Base-by-base conservation (phyloP, 2,329 filamentous ascomycete species). In the Phialocephala sp. region DNA sequence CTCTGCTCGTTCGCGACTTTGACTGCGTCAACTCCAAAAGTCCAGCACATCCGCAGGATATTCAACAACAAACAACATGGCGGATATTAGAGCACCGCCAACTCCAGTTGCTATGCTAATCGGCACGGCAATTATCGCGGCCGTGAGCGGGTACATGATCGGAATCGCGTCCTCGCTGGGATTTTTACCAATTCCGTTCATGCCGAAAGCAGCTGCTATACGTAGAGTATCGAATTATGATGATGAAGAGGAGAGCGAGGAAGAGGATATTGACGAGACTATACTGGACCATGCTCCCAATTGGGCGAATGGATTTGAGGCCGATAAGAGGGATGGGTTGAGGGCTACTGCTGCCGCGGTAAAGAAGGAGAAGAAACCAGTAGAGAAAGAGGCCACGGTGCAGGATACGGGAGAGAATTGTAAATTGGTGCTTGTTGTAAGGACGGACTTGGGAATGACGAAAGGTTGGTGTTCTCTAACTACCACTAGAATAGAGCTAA, bases 371-470 rank as follows among this genome's bases (percentile, higher is more conserved):
- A 37, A 71, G 52, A 32, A 32, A 6, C 27, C 27, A 84, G 72
- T 73, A 83, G 81, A 77, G 69, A 80, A 76, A 67, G 81, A 81
- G 74, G 79, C 80, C 73, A 71, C 63, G 50, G 69, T 72, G 43
- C 75, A 76, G 59, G 72, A 72, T 22, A 81, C 78, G 55, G 84
- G 81, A 27, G 94, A 97, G 79, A 94, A 97, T 78, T 97, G 94
- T 82, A 98, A 98, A 81, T 83, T 98, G 65, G 92, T 97, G 15
- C 82, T 99, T 39, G 92, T 97, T 4, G 94, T 98, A 63, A 83
- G 95, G 76, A 97, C 93, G 20, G 95, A 99, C 80, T 80, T 99
- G 74, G 94, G 94, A 73, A 99, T 99, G 95, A 95, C 91, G 11
- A 98, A 97, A 81, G 94, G 94, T 95, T 82, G 50, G 83, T 56